Base-by-base conservation (phyloP, 805 yeast species). In the Candida easanensis region DNA sequence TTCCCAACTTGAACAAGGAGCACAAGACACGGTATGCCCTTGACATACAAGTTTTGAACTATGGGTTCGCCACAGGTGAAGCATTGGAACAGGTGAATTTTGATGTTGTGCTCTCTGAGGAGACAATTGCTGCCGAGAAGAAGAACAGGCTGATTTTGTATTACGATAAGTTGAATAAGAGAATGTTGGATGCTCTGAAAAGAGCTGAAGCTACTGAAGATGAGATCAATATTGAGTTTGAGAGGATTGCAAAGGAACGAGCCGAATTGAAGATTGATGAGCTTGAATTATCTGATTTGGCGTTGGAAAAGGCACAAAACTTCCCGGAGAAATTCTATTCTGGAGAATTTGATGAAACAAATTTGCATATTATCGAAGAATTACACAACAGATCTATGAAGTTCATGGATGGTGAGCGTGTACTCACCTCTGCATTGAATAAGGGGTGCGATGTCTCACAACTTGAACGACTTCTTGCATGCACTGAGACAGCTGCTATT, bases 101-200 rank as follows among this genome's bases (percentile, higher is more conserved):
- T 39, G 57, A 55, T 50, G 48, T 64, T 44, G 52, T 72, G 17
- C 23, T 55, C 39, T 52, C 56, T 30, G 4, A 48, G 23, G 33
- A 33, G 22, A 30, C 41, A 18, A 50, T 48, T 15, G 14, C 39
- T 10, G 41, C 51, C 8, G 58, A 53, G 38, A 38, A 32, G 13
- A 45, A 39, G 33, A 45, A 50, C 35, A 50, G 61, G 21, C 17
- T 42, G 17, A 48, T 49, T 1, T 22, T 37, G 19, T 42, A 46
- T 20, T 35, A 36, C n/a, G 54, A 48, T 32, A 43, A 42, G 17
- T 37, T 48, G 32, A 55, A 49, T 32, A 47, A 49, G 47, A 49
- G 26, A 32, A 22, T 53, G 21, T 14, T 48, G 27, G 54, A 47
- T 16, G 36, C 44, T 20, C 30, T 50, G 42, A 33, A 38, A 8